phyloP scores from a whole-genome alignment of 345 rosid species.

The Eucalyptus victrix region DNA sequence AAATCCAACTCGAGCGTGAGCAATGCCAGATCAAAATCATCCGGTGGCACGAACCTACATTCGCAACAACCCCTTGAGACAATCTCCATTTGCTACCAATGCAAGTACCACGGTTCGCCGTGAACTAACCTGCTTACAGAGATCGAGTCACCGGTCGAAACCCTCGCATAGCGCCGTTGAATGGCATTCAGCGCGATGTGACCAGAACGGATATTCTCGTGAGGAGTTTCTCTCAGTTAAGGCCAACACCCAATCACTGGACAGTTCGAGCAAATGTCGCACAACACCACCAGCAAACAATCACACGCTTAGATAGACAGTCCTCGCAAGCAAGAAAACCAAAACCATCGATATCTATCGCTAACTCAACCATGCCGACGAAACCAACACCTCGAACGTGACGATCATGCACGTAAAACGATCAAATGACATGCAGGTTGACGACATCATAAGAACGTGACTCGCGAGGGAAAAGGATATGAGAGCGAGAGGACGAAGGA shows the following conservation, averaged over 20 bases:
- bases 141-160: constrained; percentile 67
- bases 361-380: neutral
- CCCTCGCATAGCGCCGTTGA: constrained; percentile 77
- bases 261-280: neutral
- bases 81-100: neutral
- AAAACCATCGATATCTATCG: neutral
- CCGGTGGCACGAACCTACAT: constrained; percentile 74
- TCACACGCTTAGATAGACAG: neutral
- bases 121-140: constrained; percentile 52
- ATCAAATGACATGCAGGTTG: neutral
- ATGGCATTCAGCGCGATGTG: constrained; percentile 69
- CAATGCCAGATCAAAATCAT: constrained; percentile 63
- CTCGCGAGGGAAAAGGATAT: constrained; percentile 47
- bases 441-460: neutral
- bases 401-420: neutral
- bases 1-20: constrained; percentile 80
- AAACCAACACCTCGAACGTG: neutral
- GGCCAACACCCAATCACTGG: neutral
- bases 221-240: constrained; percentile 67
- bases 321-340: neutral
- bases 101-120: neutral
- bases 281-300: neutral
- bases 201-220: constrained; percentile 47
- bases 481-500: constrained; percentile 61
- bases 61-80: neutral